Evolutionary conservation across 1,284 basidiomycete genomes (phyloP), one percentile per base, ranked within the genome.

Genomic region (Sanghuangporus weigelae): DNA sequence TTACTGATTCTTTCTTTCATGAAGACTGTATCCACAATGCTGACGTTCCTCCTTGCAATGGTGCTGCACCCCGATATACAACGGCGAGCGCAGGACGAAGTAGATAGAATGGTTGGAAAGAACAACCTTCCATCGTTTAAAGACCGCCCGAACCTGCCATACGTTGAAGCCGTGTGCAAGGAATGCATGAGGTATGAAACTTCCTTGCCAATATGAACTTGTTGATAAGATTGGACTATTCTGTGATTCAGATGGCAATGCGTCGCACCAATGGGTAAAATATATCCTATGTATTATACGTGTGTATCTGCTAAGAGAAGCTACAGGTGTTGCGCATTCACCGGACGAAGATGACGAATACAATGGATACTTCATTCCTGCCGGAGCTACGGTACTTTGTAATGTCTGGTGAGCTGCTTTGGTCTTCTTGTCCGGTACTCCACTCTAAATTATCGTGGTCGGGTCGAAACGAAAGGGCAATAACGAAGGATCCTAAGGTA

Each of bases 121-220:
- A 81, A 85, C 66, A 78, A 87, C 64, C 77, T 89, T 11, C 88
- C 89, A 36, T 80, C 76, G 3, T 83, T 87, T 68, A 73, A 74
- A 55, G 89, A 90, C 73, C 79, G 86, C 7, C 75, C 80, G 19
- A 71, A 77, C 8, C 73, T 90, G 38, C 86, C 87, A 3, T 89
- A 87, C 68, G 68, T 86, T 55, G 78, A 84, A 60, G 86, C 86
- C 0, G 72, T 88, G 4, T 73, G 79, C 1, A 84, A 84, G 66
- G 88, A 90, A 72, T 79, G 85, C 4, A 71, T 88, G 59, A 79
- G 87, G 63, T 64, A n/a, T 8, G 44, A 3, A 8, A 54, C 23
- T n/a, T 60, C 11, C 12, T 39, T 1, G 19, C 26, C 21, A 10
- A 2, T 46, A n/a, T 46, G 16, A 11, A 19, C n/a, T 2, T 40